phyloP scores from a whole-genome alignment of 306 rosid genomes.

The Benincasa hispida region DNA sequence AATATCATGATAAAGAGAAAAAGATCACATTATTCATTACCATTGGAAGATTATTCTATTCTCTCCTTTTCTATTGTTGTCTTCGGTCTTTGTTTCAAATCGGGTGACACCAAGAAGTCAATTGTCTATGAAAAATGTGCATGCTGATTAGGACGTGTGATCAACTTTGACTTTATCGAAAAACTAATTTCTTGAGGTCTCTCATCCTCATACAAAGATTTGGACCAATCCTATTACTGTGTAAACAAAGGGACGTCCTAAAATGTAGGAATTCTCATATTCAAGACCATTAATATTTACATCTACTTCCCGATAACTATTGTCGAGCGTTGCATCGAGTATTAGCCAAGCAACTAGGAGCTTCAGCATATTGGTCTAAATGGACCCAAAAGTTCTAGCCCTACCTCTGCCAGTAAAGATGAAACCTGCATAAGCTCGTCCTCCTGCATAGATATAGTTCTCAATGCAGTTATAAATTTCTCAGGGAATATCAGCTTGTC shows the following conservation, averaged over 20 bases:
- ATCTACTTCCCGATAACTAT: neutral
- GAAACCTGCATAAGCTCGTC: slow-evolving; percentile 72
- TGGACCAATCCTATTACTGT: neutral
- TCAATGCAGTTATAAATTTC: slow-evolving; percentile 56
- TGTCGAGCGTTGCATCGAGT: neutral
- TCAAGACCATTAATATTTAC: neutral
- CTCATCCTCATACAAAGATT: neutral
- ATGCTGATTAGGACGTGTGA: neutral
- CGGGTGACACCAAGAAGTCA: neutral
- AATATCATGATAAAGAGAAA: neutral
- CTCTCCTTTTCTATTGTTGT: neutral
- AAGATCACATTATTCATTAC: neutral
- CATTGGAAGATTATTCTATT: neutral
- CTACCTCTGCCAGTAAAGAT: slow-evolving; percentile 77
- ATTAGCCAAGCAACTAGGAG: neutral
- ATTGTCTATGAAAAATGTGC: neutral
- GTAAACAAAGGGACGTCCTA: neutral
- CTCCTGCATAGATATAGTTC: slow-evolving; percentile 84
- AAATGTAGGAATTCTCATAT: neutral
- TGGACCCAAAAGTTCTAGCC: neutral
- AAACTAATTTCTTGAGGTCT: neutral
- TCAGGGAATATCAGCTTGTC: slow-evolving; percentile 78
- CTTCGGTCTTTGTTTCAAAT: neutral
- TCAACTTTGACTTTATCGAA: neutral
- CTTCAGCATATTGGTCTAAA: neutral